Conservation (phyloP, 1,284 basidiomycete genomes). For the Lentinula novae-zelandiae region DNA sequence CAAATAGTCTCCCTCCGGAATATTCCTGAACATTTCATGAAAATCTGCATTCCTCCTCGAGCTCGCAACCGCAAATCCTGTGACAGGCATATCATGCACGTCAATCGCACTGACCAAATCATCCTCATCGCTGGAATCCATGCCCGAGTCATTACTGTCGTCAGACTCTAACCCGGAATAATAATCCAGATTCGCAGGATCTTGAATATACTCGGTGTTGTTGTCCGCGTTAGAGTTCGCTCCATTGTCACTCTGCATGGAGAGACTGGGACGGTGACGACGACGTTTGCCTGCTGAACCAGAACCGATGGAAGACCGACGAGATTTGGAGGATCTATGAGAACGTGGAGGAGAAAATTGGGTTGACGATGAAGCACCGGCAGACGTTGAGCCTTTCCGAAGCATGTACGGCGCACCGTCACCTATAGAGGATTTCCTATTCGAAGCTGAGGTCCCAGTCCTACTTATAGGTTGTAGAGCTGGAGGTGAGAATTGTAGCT, state of each 20-base stretch:
- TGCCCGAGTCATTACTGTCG: constrained; percentile 4
- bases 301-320: constrained; percentile 11
- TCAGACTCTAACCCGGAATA: constrained; percentile 37
- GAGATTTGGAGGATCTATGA: constrained; percentile 12
- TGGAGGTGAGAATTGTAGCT: constrained; percentile 34
- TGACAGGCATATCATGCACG: constrained; percentile 70
- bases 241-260: constrained; percentile 29
- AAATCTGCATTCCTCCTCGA: constrained; percentile 95
- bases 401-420: constrained; percentile 12
- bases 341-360: constrained; percentile 7
- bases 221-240: constrained; percentile 8
- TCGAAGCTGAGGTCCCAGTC: background rate
- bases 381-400: constrained; percentile 5
- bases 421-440: constrained; percentile 15
- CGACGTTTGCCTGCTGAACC: constrained; percentile 9
- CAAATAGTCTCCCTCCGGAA: constrained; percentile 95
- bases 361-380: constrained; percentile 9
- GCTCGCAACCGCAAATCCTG: constrained; percentile 96
- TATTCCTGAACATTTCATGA: constrained; percentile 84
- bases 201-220: constrained; percentile 24
- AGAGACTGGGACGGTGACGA: constrained; percentile 18
- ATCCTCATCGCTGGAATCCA: constrained; percentile 1
- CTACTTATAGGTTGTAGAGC: background rate
- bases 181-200: constrained; percentile 31
- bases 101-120: constrained; percentile 1